Evolutionary conservation across 208 protist species (phyloP), one percentile per base, ranked within the genome.

Genomic region (Crithidia thermophila): DNA sequence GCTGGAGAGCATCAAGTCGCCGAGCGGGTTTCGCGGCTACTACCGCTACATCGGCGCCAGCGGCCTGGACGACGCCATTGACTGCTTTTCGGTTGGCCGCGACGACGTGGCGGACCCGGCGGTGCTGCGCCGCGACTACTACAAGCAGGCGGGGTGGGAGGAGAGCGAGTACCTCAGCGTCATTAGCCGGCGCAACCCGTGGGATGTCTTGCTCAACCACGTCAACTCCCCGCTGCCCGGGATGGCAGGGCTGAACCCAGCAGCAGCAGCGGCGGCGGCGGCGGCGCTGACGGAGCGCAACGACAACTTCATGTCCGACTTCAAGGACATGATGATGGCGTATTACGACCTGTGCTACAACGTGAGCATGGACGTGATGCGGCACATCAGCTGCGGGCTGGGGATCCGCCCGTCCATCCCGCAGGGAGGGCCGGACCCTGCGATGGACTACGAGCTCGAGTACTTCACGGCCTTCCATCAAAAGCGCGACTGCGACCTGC

Each of bases 31-130:
- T 40, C 84, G 90, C 11, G 90, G 90, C 5, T 91, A 92, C 75
- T 91, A 95, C 76, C 84, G 86, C 58, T 93, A 95, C 68, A 76
- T 95, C 58, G 90, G 90, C 9, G 90, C 90, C 16, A 89, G 84
- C 46, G 90, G 90, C 1, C 51, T 87, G 9, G 90, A 91, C 63
- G 90, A 95, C 63, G 90, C 85, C 5, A 95, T 95, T 55, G 90
- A 95, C 58, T 95, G 90, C 65, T 95, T 95, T 65, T 93, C 90
- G 18, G 69, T 95, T 23, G 90, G 90, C 27, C 90, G 90, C 51
- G 86, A 92, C 36, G 81, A 87, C 49, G 76, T 91, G 37, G 57
- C 71, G 13, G 84, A 91, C 58, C 84, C 87, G 42, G 68, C 82
- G 20, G 68, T 58, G 51, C 70, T 95, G 57, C 90, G 90, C 4